These are phyloP conservation scores for Teratosphaeria destructans DNA, from an alignment of 2,329 filamentous ascomycete species.

Conservation along the genomic window DNA sequence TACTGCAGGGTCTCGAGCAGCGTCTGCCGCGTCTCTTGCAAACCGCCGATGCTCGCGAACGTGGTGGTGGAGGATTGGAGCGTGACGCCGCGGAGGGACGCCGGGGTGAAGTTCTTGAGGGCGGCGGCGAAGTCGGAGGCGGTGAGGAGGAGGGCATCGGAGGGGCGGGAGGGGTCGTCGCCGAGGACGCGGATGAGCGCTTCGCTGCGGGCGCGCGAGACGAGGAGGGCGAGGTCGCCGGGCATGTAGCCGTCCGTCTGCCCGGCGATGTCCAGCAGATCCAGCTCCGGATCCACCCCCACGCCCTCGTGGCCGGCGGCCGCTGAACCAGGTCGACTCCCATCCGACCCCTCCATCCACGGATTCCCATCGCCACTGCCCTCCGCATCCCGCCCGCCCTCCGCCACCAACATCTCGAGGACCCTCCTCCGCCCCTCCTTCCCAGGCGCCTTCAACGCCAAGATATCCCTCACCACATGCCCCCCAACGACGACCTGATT, in stretches of 20 bases:
- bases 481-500: constrained; percentile 86
- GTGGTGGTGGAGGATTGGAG: constrained; percentile 87
- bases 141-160: constrained; percentile 52
- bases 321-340: constrained; percentile 31
- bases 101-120: constrained; percentile 84
- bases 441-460: constrained; percentile 79
- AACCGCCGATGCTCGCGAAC: constrained; percentile 83
- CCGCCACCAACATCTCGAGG: constrained; percentile 60
- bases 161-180: constrained; percentile 21
- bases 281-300: constrained; percentile 62
- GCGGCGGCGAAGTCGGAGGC: constrained; percentile 73
- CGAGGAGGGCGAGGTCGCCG: constrained; percentile 76
- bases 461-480: constrained; percentile 83
- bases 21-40: constrained; percentile 77
- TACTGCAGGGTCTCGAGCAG: constrained; percentile 92
- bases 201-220: constrained; percentile 81
- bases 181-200: constrained; percentile 74
- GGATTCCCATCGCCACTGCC: constrained; percentile 11
- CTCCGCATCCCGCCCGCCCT: background rate
- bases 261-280: constrained; percentile 86
- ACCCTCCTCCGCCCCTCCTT: constrained; percentile 81
- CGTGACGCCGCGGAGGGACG: constrained; percentile 87
- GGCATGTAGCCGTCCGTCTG: constrained; percentile 98
- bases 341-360: constrained; percentile 67
- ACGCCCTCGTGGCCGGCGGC: constrained; percentile 50